These are phyloP conservation scores for Neurospora sp. DNA, from an alignment of 495 filamentous ascomycete genomes.

Conservation along the genomic window DNA sequence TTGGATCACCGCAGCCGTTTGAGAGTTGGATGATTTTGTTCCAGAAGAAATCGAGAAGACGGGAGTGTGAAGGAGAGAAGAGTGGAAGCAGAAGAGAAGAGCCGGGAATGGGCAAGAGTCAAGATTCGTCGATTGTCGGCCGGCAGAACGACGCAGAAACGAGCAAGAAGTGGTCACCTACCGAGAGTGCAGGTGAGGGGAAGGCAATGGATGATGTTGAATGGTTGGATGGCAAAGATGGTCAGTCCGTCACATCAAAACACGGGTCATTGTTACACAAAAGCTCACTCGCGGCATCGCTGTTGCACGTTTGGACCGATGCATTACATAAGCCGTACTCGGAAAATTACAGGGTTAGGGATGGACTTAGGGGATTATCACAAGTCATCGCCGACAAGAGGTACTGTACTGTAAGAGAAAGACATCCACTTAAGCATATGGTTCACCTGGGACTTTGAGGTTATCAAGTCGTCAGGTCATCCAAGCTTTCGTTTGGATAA, in stretches of 20 bases:
- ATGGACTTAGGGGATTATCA: neutral
- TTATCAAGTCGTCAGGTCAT: neutral
- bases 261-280: neutral
- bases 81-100: neutral
- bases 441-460: neutral
- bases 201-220: neutral
- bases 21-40: neutral
- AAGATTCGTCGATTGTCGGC: neutral
- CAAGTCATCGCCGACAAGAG: neutral
- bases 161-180: slow-evolving; percentile 11
- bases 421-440: neutral
- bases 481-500: neutral
- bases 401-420: neutral
- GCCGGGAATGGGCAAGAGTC: neutral
- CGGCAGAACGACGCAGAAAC: neutral
- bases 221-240: neutral
- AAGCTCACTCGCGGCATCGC: neutral
- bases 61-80: neutral
- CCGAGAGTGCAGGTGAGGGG: slow-evolving; percentile 5
- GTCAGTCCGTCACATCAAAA: neutral
- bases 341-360: neutral
- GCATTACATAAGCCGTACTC: neutral
- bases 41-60: neutral
- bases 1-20: neutral
- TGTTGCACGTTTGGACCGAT: neutral